These are phyloP conservation scores for Fusarium citri DNA, from an alignment of 2,329 filamentous ascomycete genomes.

Conservation along the genomic window DNA sequence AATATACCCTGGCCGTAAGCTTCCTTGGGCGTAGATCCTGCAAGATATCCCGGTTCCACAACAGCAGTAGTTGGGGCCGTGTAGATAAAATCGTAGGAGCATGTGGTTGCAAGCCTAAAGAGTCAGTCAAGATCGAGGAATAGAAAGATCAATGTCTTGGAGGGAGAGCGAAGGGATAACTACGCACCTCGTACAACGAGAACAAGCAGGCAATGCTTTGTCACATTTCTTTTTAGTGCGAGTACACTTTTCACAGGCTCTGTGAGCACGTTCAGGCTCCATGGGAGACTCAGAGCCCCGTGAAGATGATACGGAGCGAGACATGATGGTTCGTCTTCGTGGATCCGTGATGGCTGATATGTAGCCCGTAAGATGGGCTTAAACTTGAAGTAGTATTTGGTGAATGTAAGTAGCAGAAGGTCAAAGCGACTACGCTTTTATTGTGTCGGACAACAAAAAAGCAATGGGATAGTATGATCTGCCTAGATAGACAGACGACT, in stretches of 20 bases:
- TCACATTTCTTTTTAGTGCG: slow-evolving; percentile 55
- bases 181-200: slow-evolving; percentile 51
- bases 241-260: slow-evolving; percentile 54
- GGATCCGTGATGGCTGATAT: slow-evolving; percentile 35
- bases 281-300: slow-evolving; percentile 48
- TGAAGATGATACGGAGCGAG: slow-evolving; percentile 45
- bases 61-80: slow-evolving; percentile 51
- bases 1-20: slow-evolving; percentile 44
- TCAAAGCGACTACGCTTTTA: slow-evolving; percentile 21
- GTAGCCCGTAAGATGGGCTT: slow-evolving; percentile 27
- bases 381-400: not conserved
- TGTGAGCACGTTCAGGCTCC: slow-evolving; percentile 50
- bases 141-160: not conserved
- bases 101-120: slow-evolving; percentile 46
- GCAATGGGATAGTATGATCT: slow-evolving; percentile 6
- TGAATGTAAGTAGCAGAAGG: slow-evolving; percentile 19
- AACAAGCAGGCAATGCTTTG: slow-evolving; percentile 52
- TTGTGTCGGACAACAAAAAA: slow-evolving; percentile 29
- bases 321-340: slow-evolving; percentile 40
- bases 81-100: slow-evolving; percentile 54
- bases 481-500: slow-evolving; percentile 4
- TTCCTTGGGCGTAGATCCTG: slow-evolving; percentile 43
- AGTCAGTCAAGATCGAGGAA: not conserved
- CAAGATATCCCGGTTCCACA: slow-evolving; percentile 47
- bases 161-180: not conserved